Evolutionary conservation across 2,329 filamentous ascomycete genomes (phyloP), one percentile per base, ranked within the genome.

Genomic region (Ambrosiella xylebori): DNA sequence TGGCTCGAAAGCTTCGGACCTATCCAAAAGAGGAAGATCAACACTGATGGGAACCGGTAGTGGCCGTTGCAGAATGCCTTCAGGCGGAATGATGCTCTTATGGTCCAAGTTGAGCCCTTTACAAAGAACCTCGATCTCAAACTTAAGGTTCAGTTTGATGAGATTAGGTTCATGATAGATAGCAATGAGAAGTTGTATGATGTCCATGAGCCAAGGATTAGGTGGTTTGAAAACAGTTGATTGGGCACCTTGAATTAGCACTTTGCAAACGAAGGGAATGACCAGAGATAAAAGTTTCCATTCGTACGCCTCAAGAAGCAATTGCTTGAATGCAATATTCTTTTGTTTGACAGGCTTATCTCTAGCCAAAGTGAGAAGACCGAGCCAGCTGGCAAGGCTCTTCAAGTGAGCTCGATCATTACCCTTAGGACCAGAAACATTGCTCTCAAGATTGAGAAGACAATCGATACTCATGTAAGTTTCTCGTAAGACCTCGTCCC

Each of bases 171-270:
- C 86, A 66, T 95, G 85, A 66, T 98, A 98, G 3, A 98, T 77
- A 66, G 98, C 94, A 65, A 95, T 87, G 40, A 98, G 77, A 7
- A 97, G 75, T 62, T 87, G 81, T 58, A 98, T 81, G 57, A 98
- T 93, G 65, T 98, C 93, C 86, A 96, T 95, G 50, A 96, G 70
- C 93, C 93, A 98, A 1, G 93, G 93, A 65, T 98, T 98, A 1
- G 93, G 93, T 9, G 91, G 90, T 59, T 83, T 85, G 72, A 98
- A 98, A 8, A 97, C 84, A 11, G 84, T 86, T 0, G 93, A 97
- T 55, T 82, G 80, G 41, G 81, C 82, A 17, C 89, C 90, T 67
- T 96, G 89, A 19, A 85, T 79, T 19, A 98, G 74, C 4, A 96
- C 88, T 70, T 96, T 97, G 79, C 93, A 98, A 57, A 95, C 93